These are phyloP conservation scores for Plasmodium sp. DNA, from an alignment of 169 alveolate genomes.

Conservation along the genomic window DNA sequence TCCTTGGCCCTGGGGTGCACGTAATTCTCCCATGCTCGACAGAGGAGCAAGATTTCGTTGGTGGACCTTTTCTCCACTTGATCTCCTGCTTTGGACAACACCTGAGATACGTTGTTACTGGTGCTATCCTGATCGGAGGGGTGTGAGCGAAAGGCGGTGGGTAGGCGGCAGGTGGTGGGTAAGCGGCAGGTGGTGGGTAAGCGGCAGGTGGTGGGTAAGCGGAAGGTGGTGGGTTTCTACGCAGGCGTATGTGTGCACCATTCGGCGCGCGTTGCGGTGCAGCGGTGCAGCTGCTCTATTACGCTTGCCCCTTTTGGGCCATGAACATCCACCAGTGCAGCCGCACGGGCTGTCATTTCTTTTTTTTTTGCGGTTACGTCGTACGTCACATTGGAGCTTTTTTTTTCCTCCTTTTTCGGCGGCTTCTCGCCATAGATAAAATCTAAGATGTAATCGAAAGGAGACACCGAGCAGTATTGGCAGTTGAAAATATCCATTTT, in stretches of 20 bases:
- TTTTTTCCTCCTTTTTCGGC: conserved; percentile 64
- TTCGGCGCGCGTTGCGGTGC: neutral
- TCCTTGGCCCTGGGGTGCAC: conserved; percentile 94
- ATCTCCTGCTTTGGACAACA: conserved; percentile 75
- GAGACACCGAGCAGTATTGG: conserved; percentile 71
- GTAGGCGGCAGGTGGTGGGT: neutral
- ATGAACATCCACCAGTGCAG: neutral
- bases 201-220: neutral
- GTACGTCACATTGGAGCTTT: conserved; percentile 59
- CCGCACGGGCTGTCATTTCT: neutral
- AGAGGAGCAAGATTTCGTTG: conserved; percentile 88
- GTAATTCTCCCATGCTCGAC: conserved; percentile 92
- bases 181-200: neutral
- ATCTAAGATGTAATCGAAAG: conserved; percentile 63
- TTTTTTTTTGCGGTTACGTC: conserved; percentile 60
- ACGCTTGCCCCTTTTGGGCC: neutral
- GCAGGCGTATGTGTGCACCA: neutral
- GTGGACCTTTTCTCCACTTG: conserved; percentile 87
- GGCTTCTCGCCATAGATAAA: conserved; percentile 65
- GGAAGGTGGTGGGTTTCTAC: neutral
- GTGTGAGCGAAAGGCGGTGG: neutral
- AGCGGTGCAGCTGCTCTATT: neutral
- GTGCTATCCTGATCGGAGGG: conserved; percentile 60
- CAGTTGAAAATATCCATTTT: conserved; percentile 73
- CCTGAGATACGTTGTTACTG: conserved; percentile 71